Base-by-base conservation (phyloP, 2,329 filamentous ascomycete species). In the Penicillium sp. region DNA sequence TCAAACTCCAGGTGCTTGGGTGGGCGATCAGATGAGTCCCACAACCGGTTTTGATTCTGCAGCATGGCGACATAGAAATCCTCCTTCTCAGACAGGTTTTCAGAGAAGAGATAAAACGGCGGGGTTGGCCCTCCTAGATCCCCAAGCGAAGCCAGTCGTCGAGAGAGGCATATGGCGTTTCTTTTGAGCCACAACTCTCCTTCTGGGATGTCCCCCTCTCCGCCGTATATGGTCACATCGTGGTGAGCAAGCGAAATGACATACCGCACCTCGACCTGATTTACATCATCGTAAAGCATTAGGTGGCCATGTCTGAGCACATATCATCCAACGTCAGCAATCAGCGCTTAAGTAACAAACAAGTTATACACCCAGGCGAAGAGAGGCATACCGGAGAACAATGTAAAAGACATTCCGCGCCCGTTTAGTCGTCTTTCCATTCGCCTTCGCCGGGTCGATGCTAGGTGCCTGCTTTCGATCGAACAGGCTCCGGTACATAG, bases 41-140 rank as follows among this genome's bases (percentile, higher is more conserved):
- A 80, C 16, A 83, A 82, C 65, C 88, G 86, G 63, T 92, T 87
- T 70, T 96, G 89, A 61, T 92, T 95, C 66, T 87, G 86, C 38
- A 99, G 79, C 64, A 99, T 80, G 13, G 93, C 89, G 74, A 96
- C 93, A 73, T 99, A 99, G 75, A 99, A 97, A 71, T 99, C 94
- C 74, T 99, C 94, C 73, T 99, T 99, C 45, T 94, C 91, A 0
- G 92, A 96, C 71, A 90, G 90, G 68, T 95, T 96, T 63, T 97
- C 92, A 0, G 90, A 95, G 74, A 97, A 99, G 5, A 99, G 80
- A 69, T 87, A 97, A 76, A 97, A 97, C 0, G 94, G 92, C 64
- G 90, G 92, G 7, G 90, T 87, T 3, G 82, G 69, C 34, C 83
- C 81, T 3, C 81, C 76, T 29, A 81, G 65, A 34, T 87, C 84